Percentiles rank a stretch among this genome's conserved stretches.
These are phyloP conservation scores for Blepharisma undulans DNA, from an alignment of 169 alveolate species.

Conservation along the genomic window DNA sequence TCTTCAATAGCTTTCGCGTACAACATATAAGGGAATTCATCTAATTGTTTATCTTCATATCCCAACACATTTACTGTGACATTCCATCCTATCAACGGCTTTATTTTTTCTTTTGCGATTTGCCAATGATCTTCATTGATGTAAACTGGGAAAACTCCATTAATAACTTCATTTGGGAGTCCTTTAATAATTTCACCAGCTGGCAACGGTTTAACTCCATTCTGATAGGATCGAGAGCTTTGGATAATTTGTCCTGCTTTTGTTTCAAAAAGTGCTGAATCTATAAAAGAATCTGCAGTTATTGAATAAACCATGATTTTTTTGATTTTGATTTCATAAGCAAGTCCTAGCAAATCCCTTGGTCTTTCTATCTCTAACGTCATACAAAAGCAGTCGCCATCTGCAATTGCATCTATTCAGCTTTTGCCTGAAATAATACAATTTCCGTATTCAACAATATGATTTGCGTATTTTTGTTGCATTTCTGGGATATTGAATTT, in stretches of 20 bases:
- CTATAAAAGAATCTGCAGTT: background rate
- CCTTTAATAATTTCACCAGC: background rate
- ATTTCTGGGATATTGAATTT: background rate
- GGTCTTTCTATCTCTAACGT: slow-evolving; percentile 31
- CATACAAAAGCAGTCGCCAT: slow-evolving; percentile 28
- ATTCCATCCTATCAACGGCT: background rate
- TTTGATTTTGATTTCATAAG: background rate
- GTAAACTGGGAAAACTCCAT: slow-evolving; percentile 14
- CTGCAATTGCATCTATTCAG: background rate
- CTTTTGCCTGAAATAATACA: slow-evolving; percentile 4
- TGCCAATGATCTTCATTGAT: slow-evolving; percentile 33
- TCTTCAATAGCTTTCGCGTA: slow-evolving; percentile 21
- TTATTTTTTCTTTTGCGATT: background rate
- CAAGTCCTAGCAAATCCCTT: background rate
- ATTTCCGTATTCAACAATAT: background rate
- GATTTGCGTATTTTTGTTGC: background rate
- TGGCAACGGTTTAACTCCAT: background rate
- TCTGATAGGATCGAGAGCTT: background rate
- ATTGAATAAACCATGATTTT: background rate
- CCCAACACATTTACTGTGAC: slow-evolving; percentile 15
- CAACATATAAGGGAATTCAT: background rate
- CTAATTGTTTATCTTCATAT: background rate
- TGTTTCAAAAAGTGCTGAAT: slow-evolving; percentile 15
- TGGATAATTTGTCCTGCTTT: slow-evolving; percentile 29
- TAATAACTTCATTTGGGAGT: background rate